phyloP scores from a whole-genome alignment of 176 grass and related monocot species.

The Calamus simplicifolius region DNA sequence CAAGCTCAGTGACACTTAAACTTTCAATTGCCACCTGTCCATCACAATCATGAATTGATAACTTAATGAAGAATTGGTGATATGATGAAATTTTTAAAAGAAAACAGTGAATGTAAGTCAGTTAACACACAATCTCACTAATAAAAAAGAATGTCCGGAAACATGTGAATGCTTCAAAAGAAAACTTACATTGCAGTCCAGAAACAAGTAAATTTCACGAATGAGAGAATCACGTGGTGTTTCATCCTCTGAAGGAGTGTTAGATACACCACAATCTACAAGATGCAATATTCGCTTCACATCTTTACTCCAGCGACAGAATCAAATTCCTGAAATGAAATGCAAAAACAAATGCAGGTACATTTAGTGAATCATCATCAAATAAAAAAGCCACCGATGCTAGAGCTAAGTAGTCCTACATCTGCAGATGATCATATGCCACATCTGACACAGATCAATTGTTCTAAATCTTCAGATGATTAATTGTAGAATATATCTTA shows the following conservation, averaged over 20 bases:
- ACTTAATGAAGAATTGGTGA: too few species aligned
- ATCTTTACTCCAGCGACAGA: slow-evolving; percentile 85
- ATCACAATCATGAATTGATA: too few species aligned
- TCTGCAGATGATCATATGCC: too few species aligned
- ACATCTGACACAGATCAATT: too few species aligned
- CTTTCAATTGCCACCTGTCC: too few species aligned
- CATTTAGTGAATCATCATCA: slow-evolving; percentile 2
- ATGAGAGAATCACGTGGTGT: slow-evolving; percentile 39
- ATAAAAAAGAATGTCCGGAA: slow-evolving; percentile 8
- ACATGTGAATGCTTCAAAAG: slow-evolving; percentile 3
- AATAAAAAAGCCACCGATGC: slow-evolving; percentile 9
- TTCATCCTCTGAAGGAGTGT: slow-evolving; percentile 48
- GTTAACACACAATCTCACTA: too few species aligned
- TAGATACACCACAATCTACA: slow-evolving; percentile 60
- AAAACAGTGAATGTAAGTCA: too few species aligned
- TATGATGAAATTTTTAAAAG: too few species aligned
- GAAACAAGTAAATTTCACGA: slow-evolving; percentile 80
- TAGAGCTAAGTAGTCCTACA: too few species aligned
- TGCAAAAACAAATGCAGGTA: slow-evolving; percentile 16
- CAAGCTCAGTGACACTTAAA: too few species aligned
- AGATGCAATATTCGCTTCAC: slow-evolving; percentile 67
- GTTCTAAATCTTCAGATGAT: too few species aligned
- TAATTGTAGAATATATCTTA: too few species aligned
- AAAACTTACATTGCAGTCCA: slow-evolving; percentile 83
- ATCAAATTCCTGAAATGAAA: slow-evolving; percentile 74